phyloP scores from a whole-genome alignment of 306 rosid species.

The Begonia loranthoides region DNA sequence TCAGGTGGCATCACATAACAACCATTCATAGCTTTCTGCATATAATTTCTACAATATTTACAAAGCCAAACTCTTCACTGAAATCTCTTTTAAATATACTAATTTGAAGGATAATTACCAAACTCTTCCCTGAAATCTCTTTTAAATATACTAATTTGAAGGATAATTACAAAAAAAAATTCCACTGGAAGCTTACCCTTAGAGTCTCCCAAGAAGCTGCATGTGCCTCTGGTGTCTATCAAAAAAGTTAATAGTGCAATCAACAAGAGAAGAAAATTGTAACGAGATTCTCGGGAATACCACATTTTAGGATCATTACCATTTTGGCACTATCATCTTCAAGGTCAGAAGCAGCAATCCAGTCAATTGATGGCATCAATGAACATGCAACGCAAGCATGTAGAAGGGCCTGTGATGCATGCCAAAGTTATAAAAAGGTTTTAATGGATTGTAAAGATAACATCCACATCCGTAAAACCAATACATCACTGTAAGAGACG shows the following conservation, averaged over 20 bases:
- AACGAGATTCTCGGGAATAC: constrained; percentile 13
- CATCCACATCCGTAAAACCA: not conserved
- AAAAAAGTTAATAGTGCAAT: constrained; percentile 13
- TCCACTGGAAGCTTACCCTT: constrained; percentile 34
- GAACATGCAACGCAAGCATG: constrained; percentile 90
- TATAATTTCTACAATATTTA: constrained; percentile 3
- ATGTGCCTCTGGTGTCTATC: constrained; percentile 83
- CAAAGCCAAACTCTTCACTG: constrained; percentile 1
- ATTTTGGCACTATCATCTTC: constrained; percentile 76
- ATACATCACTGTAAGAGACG: not conserved
- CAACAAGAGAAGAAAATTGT: constrained; percentile 7
- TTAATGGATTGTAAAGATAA: not conserved
- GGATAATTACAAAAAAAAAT: not conserved
- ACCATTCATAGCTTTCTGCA: not conserved
- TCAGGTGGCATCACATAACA: not conserved
- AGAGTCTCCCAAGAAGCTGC: constrained; percentile 82
- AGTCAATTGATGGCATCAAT: constrained; percentile 75
- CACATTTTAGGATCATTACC: constrained; percentile 29
- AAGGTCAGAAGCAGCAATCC: constrained; percentile 99
- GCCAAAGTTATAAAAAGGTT: not conserved
- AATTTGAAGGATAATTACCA: not conserved
- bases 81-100: not conserved
- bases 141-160: not conserved
- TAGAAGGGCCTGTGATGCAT: constrained; percentile 64
- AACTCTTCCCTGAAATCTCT: not conserved